A percentile compares a stretch with the other conserved stretches of the same genome.
phyloP scores from a whole-genome alignment of 106 monocot species.

The Apostasia shenzhenica region DNA sequence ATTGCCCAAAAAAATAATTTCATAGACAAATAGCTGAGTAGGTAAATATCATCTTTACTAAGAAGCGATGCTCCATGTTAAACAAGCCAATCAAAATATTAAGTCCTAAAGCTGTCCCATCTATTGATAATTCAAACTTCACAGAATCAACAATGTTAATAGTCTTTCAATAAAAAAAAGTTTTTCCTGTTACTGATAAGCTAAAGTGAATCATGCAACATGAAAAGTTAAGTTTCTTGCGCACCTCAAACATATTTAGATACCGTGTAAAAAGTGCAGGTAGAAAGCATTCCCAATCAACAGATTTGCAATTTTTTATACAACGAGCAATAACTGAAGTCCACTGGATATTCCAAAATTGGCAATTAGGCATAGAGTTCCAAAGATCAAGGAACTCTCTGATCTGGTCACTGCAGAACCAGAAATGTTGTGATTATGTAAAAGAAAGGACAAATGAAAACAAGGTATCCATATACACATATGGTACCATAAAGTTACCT shows the following conservation, averaged over 20 bases:
- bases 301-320: conserved; percentile 60
- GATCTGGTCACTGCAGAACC: conserved; percentile 58
- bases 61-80: too few relatives aligned
- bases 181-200: not conserved
- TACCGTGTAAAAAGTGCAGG: conserved; percentile 66
- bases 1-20: too few relatives aligned
- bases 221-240: not conserved
- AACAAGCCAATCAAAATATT: too few relatives aligned
- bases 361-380: conserved; percentile 84
- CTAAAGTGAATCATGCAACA: not conserved
- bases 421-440: conserved; percentile 5
- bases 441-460: not conserved
- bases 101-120: too few relatives aligned
- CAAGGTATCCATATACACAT: not conserved
- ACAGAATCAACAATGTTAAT: not conserved
- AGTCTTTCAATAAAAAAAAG: not conserved
- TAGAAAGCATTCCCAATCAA: conserved; percentile 83
- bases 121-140: not conserved
- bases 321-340: conserved; percentile 69
- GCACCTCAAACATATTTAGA: conserved; percentile 97
- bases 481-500: conserved; percentile 29
- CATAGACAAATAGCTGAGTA: too few relatives aligned
- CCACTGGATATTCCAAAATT: conserved; percentile 99
- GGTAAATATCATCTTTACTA: too few relatives aligned
- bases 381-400: conserved; percentile 64